Evolutionary conservation across 1,284 basidiomycete species (phyloP).

Genomic region (Quambalaria eucalypti): DNA sequence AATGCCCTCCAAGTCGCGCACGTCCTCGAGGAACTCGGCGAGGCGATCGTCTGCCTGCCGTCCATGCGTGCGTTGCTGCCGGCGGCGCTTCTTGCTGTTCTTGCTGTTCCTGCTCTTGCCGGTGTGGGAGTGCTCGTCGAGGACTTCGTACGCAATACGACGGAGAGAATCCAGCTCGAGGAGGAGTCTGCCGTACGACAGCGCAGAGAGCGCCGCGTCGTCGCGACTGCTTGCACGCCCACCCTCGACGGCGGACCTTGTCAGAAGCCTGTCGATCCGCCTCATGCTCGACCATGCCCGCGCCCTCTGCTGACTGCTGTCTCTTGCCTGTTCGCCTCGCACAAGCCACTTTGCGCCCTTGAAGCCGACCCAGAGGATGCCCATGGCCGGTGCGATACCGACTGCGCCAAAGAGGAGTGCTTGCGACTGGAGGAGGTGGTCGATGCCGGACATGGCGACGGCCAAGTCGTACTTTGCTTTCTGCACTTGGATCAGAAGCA

Average conservation of each 20-base stretch:
- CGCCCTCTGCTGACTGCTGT: constrained; percentile 49
- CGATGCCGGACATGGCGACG: constrained; percentile 73
- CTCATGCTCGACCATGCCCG: constrained; percentile 50
- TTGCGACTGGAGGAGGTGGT: constrained; percentile 85
- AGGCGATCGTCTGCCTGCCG: constrained; percentile 51
- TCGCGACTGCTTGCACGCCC: constrained; percentile 10
- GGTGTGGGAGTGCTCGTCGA: background rate
- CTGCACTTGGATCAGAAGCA: constrained; percentile 84
- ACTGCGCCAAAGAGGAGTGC: constrained; percentile 95
- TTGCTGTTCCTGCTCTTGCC: background rate
- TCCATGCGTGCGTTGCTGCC: constrained; percentile 35
- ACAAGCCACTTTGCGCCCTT: constrained; percentile 48
- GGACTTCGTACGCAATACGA: constrained; percentile 48
- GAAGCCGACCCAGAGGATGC: constrained; percentile 60
- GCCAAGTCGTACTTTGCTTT: constrained; percentile 95
- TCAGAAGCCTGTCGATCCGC: constrained; percentile 46
- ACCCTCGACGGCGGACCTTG: too few relatives aligned
- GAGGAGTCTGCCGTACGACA: constrained; percentile 64
- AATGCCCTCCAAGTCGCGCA: constrained; percentile 62
- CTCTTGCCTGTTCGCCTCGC: constrained; percentile 54
- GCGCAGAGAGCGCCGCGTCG: constrained; percentile 8
- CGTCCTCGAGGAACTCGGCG: constrained; percentile 73
- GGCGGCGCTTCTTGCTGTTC: constrained; percentile 28
- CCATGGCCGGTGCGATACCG: constrained; percentile 81
- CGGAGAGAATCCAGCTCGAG: constrained; percentile 63